Evolutionary conservation across 768 basidiomycete species (phyloP), one percentile per base, ranked within the genome.

Genomic region (Trametes cingulata): DNA sequence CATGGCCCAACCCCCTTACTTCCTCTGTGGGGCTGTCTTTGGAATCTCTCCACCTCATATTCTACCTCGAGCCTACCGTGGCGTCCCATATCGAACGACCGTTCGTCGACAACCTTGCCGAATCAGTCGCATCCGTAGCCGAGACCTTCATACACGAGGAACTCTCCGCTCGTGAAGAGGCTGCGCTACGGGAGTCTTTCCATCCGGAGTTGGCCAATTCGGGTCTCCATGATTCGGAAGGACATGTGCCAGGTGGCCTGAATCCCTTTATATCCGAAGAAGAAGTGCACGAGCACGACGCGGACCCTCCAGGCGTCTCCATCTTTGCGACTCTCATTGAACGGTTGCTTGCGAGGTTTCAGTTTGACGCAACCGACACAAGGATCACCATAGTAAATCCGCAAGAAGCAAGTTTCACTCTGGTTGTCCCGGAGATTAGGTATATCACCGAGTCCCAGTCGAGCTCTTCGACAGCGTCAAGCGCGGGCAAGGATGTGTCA

Each of bases 111-210:
- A 82, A 87, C 68, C 79, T 95, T 14, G 77, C 91, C 4, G 84
- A 87, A 46, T 94, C 94, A 22, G 87, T 93, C n/a, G 82, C 82
- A 25, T 87, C 87, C n/a, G 84, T 89, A 14, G 91, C 94, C 1
- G 88, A 93, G 65, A 85, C 88, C 3, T 98, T 98, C 74, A 78
- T 96, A 24, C 89, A 95, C 47, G 82, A 91, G 63, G 92, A 95
- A 68, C 77, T 97, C 50, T 80, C 85, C 22, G 77, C 82, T 7
- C 77, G 78, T 62, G 93, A 96, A 69, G 90, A 87, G 66, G 84
- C 82, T 7, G 77, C 82, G 33, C 78, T 95, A 20, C 82, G 85
- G 67, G 80, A 86, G 60, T 92, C 92, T 1, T 73, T 94, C 47
- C 83, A 83, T 66, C 72, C 81, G 63, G 78, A 80, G 35, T 65